Base-by-base conservation (phyloP, 352 stramenopile species). In the Phytophthora foliorum region DNA sequence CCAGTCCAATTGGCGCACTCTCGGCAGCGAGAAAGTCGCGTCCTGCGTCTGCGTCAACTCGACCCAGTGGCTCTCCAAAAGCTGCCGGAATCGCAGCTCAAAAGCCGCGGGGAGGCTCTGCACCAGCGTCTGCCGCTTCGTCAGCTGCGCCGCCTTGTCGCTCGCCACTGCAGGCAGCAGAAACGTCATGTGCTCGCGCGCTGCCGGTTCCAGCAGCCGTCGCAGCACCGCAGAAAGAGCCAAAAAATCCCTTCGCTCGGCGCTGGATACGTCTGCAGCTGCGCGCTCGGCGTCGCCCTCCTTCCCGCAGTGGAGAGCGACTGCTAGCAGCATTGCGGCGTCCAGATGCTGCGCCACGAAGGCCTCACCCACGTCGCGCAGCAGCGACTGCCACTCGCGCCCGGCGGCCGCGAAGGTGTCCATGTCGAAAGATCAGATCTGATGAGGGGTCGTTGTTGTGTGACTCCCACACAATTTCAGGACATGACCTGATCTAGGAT, bases 101-200 rank as follows among this genome's bases (percentile, higher is more conserved):
- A 91, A 90, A 13, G 72, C 54, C 19, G 72, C 56, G 1, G 84
- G 81, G 5, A 92, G 69, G 59, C 70, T 76, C 49, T 78, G 61
- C 2, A 75, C 14, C 13, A 86, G 39, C 9, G 55, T 59, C 38
- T 86, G 67, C 29, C 79, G 81, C 48, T 74, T 70, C 21, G 54
- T 53, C 3, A 74, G 73, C 36, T 72, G 75, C 19, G 69, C 65
- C 19, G 63, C 31, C 45, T 45, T 52, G 3, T 50, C 32, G 14
- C 16, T 46, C 27, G 17, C 54, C 1, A 27, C 13, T n/a, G 34
- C 38, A 14, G 77, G 71, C 24, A 88, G n/a, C n/a, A 90, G 56
- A 19, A 90, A 89, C 49, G 48, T 65, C 79, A 89, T 75, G 51
- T 75, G 83, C 11, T 86, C 74, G 10, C 84, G 82, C 9, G 86